Evolutionary conservation across 768 basidiomycete genomes (phyloP).

Genomic region (Baorangia bicolor): DNA sequence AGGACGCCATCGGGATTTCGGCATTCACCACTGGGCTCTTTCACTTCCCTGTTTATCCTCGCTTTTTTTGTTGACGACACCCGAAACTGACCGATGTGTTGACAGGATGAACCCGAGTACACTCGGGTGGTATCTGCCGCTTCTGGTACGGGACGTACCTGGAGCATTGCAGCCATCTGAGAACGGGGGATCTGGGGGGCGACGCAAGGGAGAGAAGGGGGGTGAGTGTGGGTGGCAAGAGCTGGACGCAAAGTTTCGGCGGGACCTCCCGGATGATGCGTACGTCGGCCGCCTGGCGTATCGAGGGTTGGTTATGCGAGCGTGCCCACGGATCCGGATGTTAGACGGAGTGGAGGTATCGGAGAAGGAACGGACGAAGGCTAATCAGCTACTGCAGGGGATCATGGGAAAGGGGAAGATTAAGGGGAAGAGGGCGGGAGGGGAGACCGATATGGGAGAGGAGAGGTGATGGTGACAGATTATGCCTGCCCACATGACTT

Average conservation of each 20-base stretch:
- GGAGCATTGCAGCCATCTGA: slow-evolving; percentile 67
- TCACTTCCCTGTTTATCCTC: not conserved
- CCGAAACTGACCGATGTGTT: slow-evolving; percentile 27
- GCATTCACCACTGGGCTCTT: not conserved
- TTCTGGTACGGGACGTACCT: slow-evolving; percentile 69
- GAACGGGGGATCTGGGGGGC: slow-evolving; percentile 20
- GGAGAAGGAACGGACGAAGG: slow-evolving; percentile 84
- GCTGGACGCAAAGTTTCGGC: slow-evolving; percentile 83
- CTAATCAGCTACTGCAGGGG: slow-evolving; percentile 61
- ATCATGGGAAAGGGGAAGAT: slow-evolving; percentile 45
- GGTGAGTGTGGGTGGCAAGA: slow-evolving; percentile 59
- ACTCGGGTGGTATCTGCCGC: slow-evolving; percentile 91
- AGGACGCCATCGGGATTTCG: slow-evolving; percentile 27
- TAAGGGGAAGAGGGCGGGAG: slow-evolving; percentile 27
- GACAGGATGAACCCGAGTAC: slow-evolving; percentile 94
- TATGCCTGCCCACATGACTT: slow-evolving; percentile 31
- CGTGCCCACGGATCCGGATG: slow-evolving; percentile 61
- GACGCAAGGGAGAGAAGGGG: slow-evolving; percentile 32
- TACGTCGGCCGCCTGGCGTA: slow-evolving; percentile 89
- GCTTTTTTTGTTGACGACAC: slow-evolving; percentile 15
- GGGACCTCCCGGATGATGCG: slow-evolving; percentile 83
- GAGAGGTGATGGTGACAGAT: slow-evolving; percentile 24
- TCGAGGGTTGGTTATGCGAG: slow-evolving; percentile 83
- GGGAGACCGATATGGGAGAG: slow-evolving; percentile 13
- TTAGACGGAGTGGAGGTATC: slow-evolving; percentile 86